phyloP scores from a whole-genome alignment of 164 flowering plant genomes.

The Umbellularia californica region DNA sequence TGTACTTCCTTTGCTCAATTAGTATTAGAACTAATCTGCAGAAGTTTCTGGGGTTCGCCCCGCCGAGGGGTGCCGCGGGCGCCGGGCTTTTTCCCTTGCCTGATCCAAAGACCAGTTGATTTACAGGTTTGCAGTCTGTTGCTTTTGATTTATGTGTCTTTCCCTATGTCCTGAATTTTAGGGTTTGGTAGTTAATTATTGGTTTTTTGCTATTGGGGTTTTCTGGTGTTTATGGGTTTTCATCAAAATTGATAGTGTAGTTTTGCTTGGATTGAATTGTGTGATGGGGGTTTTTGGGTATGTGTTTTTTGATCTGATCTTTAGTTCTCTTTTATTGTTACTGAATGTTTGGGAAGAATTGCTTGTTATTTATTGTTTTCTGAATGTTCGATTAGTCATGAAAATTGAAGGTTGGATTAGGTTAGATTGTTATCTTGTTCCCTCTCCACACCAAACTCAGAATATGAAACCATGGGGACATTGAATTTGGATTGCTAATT shows the following conservation, averaged over 20 bases:
- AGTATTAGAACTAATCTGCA: slow-evolving; percentile 97
- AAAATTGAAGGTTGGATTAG: too few species aligned
- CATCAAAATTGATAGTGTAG: not conserved
- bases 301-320: too few species aligned
- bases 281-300: not conserved
- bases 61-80: slow-evolving; percentile 76
- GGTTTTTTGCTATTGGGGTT: too few species aligned
- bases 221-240: not conserved
- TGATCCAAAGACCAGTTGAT: slow-evolving; percentile 73
- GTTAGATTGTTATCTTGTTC: too few species aligned
- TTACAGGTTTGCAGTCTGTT: not conserved
- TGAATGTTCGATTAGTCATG: too few species aligned
- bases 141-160: not conserved
- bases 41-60: slow-evolving; percentile 94
- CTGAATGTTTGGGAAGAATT: too few species aligned
- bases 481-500: too few species aligned
- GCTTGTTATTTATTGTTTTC: too few species aligned
- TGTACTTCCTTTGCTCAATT: slow-evolving; percentile 84
- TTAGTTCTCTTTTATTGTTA: too few species aligned
- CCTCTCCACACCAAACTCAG: too few species aligned
- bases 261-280: not conserved
- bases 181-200: not conserved
- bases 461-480: too few species aligned
- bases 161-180: not conserved
- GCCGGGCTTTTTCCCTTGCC: slow-evolving; percentile 92